Evolutionary conservation across 2,329 filamentous ascomycete species (phyloP).

Genomic region (Fusarium dimerum): DNA sequence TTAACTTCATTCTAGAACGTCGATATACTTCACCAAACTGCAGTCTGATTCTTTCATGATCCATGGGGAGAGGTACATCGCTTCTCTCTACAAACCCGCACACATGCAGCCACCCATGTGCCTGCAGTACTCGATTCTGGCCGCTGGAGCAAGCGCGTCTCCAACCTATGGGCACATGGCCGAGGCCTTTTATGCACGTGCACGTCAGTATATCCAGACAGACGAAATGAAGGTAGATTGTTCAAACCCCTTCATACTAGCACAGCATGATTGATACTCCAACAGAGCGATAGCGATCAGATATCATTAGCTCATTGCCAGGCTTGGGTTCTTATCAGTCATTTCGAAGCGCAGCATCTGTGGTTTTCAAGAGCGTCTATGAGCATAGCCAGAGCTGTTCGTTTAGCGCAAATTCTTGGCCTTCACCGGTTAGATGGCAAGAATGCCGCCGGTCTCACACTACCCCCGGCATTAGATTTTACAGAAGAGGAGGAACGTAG

Average conservation of each 20-base stretch:
- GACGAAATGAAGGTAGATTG: constrained; percentile 71
- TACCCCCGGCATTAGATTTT: constrained; percentile 70
- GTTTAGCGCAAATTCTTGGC: constrained; percentile 76
- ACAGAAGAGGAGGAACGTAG: constrained; percentile 70
- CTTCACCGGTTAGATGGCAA: constrained; percentile 57
- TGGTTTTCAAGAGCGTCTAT: constrained; percentile 81
- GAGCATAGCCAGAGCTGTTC: constrained; percentile 69
- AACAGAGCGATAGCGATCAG: constrained; percentile 48
- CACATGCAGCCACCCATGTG: constrained; percentile 77
- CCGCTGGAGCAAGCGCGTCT: constrained; percentile 66
- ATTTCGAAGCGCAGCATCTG: constrained; percentile 78
- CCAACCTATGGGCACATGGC: constrained; percentile 69
- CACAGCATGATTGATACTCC: constrained; percentile 57
- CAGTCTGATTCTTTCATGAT: constrained; percentile 72
- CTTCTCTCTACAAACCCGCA: constrained; percentile 67
- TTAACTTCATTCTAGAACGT: neutral
- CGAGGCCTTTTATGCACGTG: constrained; percentile 76
- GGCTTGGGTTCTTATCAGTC: constrained; percentile 69
- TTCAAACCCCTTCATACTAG: constrained; percentile 19
- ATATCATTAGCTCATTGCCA: constrained; percentile 59
- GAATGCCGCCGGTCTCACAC: constrained; percentile 11
- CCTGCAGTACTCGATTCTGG: constrained; percentile 81
- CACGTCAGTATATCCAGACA: constrained; percentile 75
- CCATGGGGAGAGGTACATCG: constrained; percentile 70
- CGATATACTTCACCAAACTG: constrained; percentile 68